Evolutionary conservation across 2,329 filamentous ascomycete species (phyloP).

Genomic region (Xylariaceae sp.): DNA sequence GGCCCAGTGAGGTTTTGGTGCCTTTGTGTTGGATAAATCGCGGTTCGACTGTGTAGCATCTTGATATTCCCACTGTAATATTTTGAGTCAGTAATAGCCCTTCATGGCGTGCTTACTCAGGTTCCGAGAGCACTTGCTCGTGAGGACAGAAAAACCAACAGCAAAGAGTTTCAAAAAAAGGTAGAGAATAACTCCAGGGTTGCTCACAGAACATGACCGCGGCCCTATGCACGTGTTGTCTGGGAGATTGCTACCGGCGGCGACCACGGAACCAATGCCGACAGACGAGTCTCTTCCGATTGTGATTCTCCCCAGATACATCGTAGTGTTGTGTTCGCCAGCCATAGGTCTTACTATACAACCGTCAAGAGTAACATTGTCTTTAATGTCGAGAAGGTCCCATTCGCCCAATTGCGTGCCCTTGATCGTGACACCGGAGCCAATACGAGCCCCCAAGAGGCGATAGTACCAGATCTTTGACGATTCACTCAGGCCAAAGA

Average conservation of each 20-base stretch:
- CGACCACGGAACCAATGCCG: conserved; percentile 46
- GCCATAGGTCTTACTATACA: conserved; percentile 51
- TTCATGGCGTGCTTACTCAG: too few species aligned
- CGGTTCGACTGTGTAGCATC: conserved; percentile 46
- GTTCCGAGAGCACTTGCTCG: too few species aligned
- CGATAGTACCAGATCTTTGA: conserved; percentile 44
- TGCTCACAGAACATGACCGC: conserved; percentile 46
- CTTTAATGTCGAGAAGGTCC: conserved; percentile 52
- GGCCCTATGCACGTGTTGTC: conserved; percentile 50
- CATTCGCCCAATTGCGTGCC: conserved; percentile 48
- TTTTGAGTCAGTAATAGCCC: too few species aligned
- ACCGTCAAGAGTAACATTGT: conserved; percentile 43
- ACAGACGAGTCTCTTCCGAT: conserved; percentile 46
- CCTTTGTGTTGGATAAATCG: conserved; percentile 36
- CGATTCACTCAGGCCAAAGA: conserved; percentile 39
- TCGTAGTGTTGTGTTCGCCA: conserved; percentile 53
- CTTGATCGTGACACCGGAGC: conserved; percentile 45
- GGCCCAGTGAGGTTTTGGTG: conserved; percentile 42
- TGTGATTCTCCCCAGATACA: conserved; percentile 50
- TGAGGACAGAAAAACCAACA: too few species aligned
- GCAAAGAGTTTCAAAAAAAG: too few species aligned
- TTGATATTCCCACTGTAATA: conserved; percentile 41
- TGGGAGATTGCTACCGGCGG: conserved; percentile 46
- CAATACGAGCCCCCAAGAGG: conserved; percentile 50
- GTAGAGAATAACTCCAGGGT: too few species aligned